Evolutionary conservation across 2,329 filamentous ascomycete species (phyloP), one percentile per base, ranked within the genome.

Genomic region (Diaporthe ilicicola): DNA sequence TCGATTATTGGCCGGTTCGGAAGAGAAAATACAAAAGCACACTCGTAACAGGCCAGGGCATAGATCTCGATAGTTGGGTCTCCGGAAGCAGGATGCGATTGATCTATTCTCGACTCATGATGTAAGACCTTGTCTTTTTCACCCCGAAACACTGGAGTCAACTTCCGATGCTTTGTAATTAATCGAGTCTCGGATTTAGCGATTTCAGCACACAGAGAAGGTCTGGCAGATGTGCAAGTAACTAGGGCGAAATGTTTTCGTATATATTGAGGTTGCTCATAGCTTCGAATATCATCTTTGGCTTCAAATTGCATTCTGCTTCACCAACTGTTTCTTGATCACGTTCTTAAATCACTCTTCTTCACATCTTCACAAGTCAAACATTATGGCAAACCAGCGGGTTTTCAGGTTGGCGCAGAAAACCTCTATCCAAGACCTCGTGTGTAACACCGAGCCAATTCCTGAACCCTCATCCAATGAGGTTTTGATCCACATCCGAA

Each of bases 401-500:
- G 44, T 46, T 19, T 46, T n/a, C 44, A 46, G 44, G 8, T 22
- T 46, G 44, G 19, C 19, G 19, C 44, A 46, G 19, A 17, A 19
- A 22, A 46, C 44, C 6, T 46, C 44, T 7, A 46, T 46, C 7
- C 44, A 46, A 46, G 44, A 46, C 44, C 44, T 46, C 7, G 44
- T 22, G 44, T 8, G 3, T 9, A 7, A 19, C 44, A 22, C 44
- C 3, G 79, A 81, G 72, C 73, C 76, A 0, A 71, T 79, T 15
- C 77, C 79, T 1, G 59, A 61, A 3, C 72, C 76, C 13, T 68
- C 74, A 9, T 67, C 71, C 5, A 54, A 77, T 55, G 77, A 81
- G 70, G 74, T 80, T 54, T 75, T 82, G 6, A 72, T 81, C 59
- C 76, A 74, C 51, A 72, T 80, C 6, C 77, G 76, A 15, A 76